Evolutionary conservation across 2,329 filamentous ascomycete genomes (phyloP).

Genomic region (Talaromyces pinophilus): DNA sequence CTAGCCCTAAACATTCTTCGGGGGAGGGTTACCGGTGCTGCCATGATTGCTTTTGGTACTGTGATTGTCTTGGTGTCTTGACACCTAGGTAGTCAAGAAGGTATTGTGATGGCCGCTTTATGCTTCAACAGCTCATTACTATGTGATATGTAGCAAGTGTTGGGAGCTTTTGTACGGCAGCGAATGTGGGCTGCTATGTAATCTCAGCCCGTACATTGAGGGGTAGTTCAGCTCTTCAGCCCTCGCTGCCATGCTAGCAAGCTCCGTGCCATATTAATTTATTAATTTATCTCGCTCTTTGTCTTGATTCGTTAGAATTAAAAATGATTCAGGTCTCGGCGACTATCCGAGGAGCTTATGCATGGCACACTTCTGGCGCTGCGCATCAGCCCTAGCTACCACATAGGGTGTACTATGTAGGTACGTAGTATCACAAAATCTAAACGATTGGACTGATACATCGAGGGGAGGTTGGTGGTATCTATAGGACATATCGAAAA

Average conservation of each 20-base stretch:
- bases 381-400: neutral
- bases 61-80: neutral
- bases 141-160: neutral
- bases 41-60: constrained; percentile 10
- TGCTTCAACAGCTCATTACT: neutral
- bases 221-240: neutral
- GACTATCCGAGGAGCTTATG: neutral
- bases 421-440: neutral
- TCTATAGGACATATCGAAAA: neutral
- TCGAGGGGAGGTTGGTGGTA: no score
- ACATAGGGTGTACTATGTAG: neutral
- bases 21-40: neutral
- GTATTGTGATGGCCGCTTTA: neutral
- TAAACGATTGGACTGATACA: neutral
- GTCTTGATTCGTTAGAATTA: no score
- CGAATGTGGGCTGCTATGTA: neutral
- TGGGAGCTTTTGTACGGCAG: neutral
- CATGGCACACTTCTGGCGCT: neutral
- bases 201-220: neutral
- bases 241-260: neutral
- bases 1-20: neutral
- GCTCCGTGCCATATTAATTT: neutral
- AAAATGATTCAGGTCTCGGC: neutral
- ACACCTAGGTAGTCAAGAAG: neutral
- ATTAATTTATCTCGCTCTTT: neutral